Evolutionary conservation across 2,329 filamentous ascomycete species (phyloP).

Genomic region (Arachnomyces sp.): DNA sequence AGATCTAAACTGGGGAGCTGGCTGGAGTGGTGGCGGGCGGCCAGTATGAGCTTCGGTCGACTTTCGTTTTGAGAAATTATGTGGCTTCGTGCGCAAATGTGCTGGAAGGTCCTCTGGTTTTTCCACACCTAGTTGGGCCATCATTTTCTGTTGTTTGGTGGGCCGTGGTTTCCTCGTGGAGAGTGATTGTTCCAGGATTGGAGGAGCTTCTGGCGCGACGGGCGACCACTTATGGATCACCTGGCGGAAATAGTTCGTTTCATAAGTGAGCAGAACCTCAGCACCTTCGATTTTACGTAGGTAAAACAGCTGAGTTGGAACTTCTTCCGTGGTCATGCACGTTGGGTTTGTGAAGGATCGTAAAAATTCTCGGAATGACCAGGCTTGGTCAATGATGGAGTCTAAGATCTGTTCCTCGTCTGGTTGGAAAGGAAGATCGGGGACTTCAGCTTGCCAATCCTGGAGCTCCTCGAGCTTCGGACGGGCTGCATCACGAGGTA

Average conservation of each 20-base stretch:
- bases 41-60: constrained; percentile 43
- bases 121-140: constrained; percentile 79
- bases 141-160: constrained; percentile 92
- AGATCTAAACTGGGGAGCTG: constrained; percentile 19
- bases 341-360: constrained; percentile 72
- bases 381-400: constrained; percentile 79
- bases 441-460: constrained; percentile 75
- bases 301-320: constrained; percentile 87
- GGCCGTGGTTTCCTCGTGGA: constrained; percentile 93
- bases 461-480: constrained; percentile 89
- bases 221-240: constrained; percentile 93
- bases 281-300: constrained; percentile 95
- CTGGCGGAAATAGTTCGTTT: constrained; percentile 97
- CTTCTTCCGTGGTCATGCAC: constrained; percentile 74
- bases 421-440: constrained; percentile 78
- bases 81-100: constrained; percentile 69
- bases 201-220: constrained; percentile 77
- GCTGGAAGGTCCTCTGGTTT: constrained; percentile 86
- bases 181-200: constrained; percentile 75
- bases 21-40: constrained; percentile 24
- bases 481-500: constrained; percentile 88
- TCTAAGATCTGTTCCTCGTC: constrained; percentile 83
- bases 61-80: constrained; percentile 61
- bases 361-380: constrained; percentile 76
- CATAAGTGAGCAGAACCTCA: constrained; percentile 80